These are phyloP conservation scores for Tripterygium wilfordii DNA, from an alignment of 177 flowering plant genomes.

Conservation along the genomic window DNA sequence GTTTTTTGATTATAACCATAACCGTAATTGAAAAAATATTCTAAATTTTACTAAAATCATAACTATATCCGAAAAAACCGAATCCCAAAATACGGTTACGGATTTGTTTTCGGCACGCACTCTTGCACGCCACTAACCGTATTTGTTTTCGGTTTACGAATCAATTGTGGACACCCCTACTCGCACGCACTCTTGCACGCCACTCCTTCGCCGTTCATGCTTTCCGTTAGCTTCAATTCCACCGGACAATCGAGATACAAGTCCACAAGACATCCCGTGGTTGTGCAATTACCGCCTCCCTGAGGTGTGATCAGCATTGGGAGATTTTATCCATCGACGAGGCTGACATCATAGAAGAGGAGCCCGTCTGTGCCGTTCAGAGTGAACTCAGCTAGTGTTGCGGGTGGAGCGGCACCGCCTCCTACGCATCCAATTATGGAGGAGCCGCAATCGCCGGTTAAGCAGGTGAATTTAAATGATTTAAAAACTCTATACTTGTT, in stretches of 20 bases:
- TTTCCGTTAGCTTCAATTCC: constrained; percentile 35
- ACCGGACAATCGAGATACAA: constrained; percentile 59
- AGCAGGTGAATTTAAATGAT: constrained; percentile 2
- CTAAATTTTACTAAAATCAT: no score
- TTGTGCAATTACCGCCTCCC: constrained; percentile 56
- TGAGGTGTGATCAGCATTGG: constrained; percentile 54
- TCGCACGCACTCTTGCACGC: constrained; percentile 93
- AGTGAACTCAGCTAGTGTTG: constrained; percentile 79
- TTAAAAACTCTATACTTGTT: no score
- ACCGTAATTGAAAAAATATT: no score
- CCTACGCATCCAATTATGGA: constrained; percentile 53
- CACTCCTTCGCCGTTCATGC: constrained; percentile 28
- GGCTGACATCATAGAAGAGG: constrained; percentile 76
- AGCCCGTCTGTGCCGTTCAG: constrained; percentile 54
- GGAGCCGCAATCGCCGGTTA: constrained; percentile 73
- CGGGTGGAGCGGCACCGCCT: constrained; percentile 58
- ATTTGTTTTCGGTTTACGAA: neutral
- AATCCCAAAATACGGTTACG: neutral
- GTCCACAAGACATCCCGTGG: constrained; percentile 59
- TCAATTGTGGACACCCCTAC: constrained; percentile 16
- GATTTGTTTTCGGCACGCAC: neutral
- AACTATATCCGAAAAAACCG: no score
- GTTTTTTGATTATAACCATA: no score
- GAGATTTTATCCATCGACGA: constrained; percentile 79
- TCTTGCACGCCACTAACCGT: neutral